Percentiles rank a stretch among this genome's conserved stretches.
phyloP scores from a whole-genome alignment of 2,329 filamentous ascomycete species.

The Periconia sp. region DNA sequence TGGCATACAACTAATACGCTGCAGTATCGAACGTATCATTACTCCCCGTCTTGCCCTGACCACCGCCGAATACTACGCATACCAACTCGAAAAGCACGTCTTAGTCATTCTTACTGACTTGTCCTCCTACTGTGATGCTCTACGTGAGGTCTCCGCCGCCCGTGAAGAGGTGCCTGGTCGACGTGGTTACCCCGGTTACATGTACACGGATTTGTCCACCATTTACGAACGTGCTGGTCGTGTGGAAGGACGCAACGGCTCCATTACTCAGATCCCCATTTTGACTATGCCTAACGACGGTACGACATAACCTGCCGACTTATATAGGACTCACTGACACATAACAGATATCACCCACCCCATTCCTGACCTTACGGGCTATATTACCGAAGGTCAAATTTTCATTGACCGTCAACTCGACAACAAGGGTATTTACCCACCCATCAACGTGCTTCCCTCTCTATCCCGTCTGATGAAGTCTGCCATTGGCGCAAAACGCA shows the following conservation, averaged over 20 bases:
- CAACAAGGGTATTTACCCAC: conserved; percentile 98
- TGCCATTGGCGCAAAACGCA: conserved; percentile 96
- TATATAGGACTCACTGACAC: conserved; percentile 12
- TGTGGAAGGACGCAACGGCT: conserved; percentile 95
- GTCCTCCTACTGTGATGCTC: conserved; percentile 96
- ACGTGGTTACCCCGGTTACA: conserved; percentile 99
- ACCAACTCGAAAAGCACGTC: conserved; percentile 99
- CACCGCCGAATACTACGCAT: conserved; percentile 99
- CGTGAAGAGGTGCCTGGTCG: conserved; percentile 98
- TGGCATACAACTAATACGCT: conserved; percentile 18
- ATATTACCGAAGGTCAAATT: conserved; percentile 99
- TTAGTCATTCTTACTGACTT: conserved; percentile 97
- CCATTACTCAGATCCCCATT: conserved; percentile 98
- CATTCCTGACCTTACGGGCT: conserved; percentile 97
- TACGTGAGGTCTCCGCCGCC: conserved; percentile 96
- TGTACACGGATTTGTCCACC: conserved; percentile 99
- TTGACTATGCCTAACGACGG: conserved; percentile 99
- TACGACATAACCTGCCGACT: conserved; percentile 34
- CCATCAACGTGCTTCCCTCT: conserved; percentile 97
- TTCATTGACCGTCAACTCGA: conserved; percentile 90
- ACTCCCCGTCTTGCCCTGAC: conserved; percentile 97
- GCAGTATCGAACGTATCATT: conserved; percentile 97
- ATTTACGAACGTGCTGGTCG: conserved; percentile 99
- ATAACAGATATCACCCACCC: conserved; percentile 89
- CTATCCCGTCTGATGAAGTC: conserved; percentile 99